Evolutionary conservation across 73 alveolate genomes (phyloP).

Genomic region (Halteria grandinella): DNA sequence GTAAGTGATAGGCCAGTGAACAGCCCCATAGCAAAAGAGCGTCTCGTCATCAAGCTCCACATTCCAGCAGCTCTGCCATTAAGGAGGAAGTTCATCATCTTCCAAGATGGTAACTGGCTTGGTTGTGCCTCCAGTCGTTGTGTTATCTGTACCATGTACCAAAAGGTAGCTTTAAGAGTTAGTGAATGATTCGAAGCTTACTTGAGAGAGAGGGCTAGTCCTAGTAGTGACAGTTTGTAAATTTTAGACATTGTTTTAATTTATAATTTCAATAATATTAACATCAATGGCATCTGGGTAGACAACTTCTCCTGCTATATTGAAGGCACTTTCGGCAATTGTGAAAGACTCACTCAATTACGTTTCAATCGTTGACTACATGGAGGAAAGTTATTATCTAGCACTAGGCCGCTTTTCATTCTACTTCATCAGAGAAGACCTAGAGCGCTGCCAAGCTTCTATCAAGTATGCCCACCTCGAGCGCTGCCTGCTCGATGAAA

Average conservation of each 20-base stretch:
- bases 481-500: conserved; percentile 27
- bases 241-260: too few species aligned
- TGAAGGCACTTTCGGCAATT: conserved; percentile 57
- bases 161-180: too few species aligned
- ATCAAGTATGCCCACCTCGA: conserved; percentile 42
- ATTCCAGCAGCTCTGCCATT: conserved; percentile 51
- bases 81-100: too few species aligned
- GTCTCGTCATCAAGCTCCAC: conserved; percentile 28
- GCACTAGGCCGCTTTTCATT: conserved; percentile 51
- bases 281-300: too few species aligned
- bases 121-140: too few species aligned
- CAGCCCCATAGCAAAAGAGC: conserved; percentile 53
- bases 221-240: too few species aligned
- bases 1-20: conserved; percentile 39
- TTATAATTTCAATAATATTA: too few species aligned
- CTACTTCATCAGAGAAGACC: conserved; percentile 52
- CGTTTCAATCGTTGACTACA: conserved; percentile 41
- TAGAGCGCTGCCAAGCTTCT: conserved; percentile 17
- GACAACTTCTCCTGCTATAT: conserved; percentile 54
- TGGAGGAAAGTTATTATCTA: conserved; percentile 39
- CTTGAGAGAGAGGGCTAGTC: too few species aligned
- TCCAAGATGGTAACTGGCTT: too few species aligned
- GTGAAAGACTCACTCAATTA: conserved; percentile 46
- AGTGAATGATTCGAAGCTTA: too few species aligned
- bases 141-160: too few species aligned